Base-by-base conservation (phyloP, 179 eudicot species). In the Beta macrorhiza region DNA sequence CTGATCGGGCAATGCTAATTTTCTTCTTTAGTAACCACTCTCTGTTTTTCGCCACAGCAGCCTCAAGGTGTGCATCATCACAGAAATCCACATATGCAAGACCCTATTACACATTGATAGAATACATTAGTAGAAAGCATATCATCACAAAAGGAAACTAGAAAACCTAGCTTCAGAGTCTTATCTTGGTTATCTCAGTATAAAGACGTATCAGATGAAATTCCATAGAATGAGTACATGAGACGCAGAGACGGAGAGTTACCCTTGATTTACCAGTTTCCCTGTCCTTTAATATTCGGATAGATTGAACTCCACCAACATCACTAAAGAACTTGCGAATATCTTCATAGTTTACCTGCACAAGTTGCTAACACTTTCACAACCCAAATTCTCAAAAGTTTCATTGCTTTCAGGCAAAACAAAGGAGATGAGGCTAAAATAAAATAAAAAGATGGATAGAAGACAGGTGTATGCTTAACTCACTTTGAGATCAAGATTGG, bases 81-180 rank as follows among this genome's bases (percentile, higher is more conserved):
- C 89, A 84, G 80, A 96, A 96, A 87, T 96, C 99, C 83, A 94
- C 98, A 88, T 96, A 96, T 47, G 99, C 99, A 86, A 96, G 86
- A 70, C 99, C 99, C 99, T 93, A 58, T 56, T 13, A 59, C 58
- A 76, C 49, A 74, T 59, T 61, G 17, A 79, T 1, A 55, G 45
- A 10, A 22, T 19, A 32, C 12, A 49, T 77, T 69, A 82, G 69
- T 29, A 20, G 29, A 77, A 70, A 77, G 63, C 62, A 65, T 51
- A 77, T 11, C 11, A 29, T 67, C 83, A 58, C 37, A 14, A 17
- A 81, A n/a, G 75, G 67, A 72, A 77, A 63, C 32, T 15, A 58
- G 51, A 70, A 15, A 78, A n/a, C 19, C 51, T 16, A 37, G 25
- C 78, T 74, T 74, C 14, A 56, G 0, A 14, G 10, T 16, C 14